These are phyloP conservation scores for Gryganskiella cystojenkinii DNA, from an alignment of 192 early-diverging fungal species.

Conservation along the genomic window DNA sequence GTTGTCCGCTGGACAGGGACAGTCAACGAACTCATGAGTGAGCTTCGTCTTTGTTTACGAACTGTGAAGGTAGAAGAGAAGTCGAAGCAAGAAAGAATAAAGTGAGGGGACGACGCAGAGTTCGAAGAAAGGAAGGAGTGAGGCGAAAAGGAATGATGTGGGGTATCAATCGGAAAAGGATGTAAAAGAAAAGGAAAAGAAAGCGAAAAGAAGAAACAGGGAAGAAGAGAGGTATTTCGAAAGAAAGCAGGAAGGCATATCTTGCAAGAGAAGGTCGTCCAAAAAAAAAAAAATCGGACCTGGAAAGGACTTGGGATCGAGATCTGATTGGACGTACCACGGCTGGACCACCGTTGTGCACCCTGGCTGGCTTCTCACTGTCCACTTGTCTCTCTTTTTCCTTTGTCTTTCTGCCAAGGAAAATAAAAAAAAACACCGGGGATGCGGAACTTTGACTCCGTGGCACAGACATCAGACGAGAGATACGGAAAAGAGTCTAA, in stretches of 20 bases:
- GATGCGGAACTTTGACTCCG: too few relatives aligned
- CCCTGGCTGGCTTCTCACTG: background rate
- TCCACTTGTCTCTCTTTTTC: background rate
- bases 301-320: too few relatives aligned
- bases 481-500: too few relatives aligned
- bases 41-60: background rate
- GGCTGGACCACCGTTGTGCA: background rate
- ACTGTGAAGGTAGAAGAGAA: background rate
- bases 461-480: too few relatives aligned
- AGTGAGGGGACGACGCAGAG: too few relatives aligned
- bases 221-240: conserved; percentile 2
- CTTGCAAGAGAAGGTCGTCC: too few relatives aligned
- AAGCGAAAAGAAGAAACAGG: background rate
- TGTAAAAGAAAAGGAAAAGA: conserved; percentile 1
- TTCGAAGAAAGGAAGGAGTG: background rate
- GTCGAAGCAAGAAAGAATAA: background rate
- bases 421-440: too few relatives aligned
- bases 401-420: background rate
- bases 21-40: conserved; percentile 11
- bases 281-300: conserved; percentile 1
- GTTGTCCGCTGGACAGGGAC: conserved; percentile 10
- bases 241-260: background rate
- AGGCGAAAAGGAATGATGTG: background rate
- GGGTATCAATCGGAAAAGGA: background rate
- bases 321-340: too few relatives aligned